These are phyloP conservation scores for Cryphonectria japonica DNA, from an alignment of 2,329 filamentous ascomycete species.

Conservation along the genomic window DNA sequence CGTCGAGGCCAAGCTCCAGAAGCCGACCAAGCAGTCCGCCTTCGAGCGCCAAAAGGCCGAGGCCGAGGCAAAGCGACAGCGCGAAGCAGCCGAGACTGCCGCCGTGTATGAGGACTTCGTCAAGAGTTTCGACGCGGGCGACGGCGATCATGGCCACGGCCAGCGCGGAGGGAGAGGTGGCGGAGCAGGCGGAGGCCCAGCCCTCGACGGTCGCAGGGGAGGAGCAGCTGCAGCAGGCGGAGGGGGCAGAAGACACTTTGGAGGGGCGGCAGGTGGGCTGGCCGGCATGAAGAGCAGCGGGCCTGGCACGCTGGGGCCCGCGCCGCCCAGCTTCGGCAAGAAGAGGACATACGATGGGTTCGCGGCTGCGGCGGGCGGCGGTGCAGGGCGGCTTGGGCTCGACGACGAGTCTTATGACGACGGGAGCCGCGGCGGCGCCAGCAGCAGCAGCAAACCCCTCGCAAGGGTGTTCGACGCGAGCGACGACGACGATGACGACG, in stretches of 20 bases:
- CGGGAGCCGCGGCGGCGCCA: conserved; percentile 46
- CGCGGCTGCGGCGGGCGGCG: conserved; percentile 42
- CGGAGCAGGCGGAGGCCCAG: not conserved
- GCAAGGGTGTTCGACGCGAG: conserved; percentile 75
- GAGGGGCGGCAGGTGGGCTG: conserved; percentile 50
- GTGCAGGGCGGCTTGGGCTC: conserved; percentile 42
- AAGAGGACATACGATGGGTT: conserved; percentile 58
- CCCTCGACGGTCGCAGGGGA: conserved; percentile 2
- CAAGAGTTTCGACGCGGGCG: conserved; percentile 71
- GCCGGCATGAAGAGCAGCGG: conserved; percentile 61
- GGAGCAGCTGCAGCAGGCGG: conserved; percentile 25
- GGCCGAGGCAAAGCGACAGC: conserved; percentile 82
- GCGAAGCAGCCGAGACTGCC: conserved; percentile 85
- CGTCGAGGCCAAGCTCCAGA: conserved; percentile 75
- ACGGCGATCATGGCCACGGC: conserved; percentile 40
- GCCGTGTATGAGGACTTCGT: conserved; percentile 87
- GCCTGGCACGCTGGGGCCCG: conserved; percentile 63
- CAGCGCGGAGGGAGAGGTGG: not conserved
- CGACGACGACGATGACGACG: conserved; percentile 56
- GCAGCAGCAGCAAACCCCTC: conserved; percentile 47
- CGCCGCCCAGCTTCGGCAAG: conserved; percentile 54
- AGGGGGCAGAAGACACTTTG: conserved; percentile 67
- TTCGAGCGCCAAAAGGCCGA: conserved; percentile 90
- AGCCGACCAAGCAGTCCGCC: conserved; percentile 79
- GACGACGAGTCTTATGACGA: conserved; percentile 42